phyloP scores from a whole-genome alignment of 306 rosid species.

The Cicer judaicum region DNA sequence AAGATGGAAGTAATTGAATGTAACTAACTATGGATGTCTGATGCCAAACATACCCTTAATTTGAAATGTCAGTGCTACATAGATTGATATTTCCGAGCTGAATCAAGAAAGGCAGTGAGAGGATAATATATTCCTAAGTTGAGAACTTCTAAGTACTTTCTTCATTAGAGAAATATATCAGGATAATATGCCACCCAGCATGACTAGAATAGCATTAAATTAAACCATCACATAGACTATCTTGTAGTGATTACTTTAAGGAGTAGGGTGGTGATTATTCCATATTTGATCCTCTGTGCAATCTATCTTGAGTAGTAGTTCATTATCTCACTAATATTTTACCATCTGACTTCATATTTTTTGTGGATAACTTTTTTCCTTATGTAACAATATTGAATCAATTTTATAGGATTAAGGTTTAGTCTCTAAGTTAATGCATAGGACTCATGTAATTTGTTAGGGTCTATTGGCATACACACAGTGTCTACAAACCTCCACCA shows the following conservation, averaged over 20 bases:
- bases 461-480: neutral
- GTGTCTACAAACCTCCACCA: neutral
- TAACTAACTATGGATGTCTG: no score
- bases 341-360: slow-evolving; percentile 1
- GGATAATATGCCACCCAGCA: neutral
- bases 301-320: slow-evolving; percentile 10
- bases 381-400: neutral
- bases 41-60: no score
- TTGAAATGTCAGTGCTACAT: no score
- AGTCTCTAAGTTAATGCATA: slow-evolving; percentile 10
- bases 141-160: no score
- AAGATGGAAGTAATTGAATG: no score
- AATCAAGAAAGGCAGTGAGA: no score
- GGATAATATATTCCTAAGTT: no score
- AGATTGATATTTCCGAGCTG: no score
- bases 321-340: neutral
- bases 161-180: neutral
- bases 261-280: neutral
- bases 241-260: slow-evolving; percentile 1
- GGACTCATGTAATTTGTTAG: neutral
- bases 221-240: neutral
- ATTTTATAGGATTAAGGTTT: slow-evolving; percentile 1
- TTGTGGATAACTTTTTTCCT: slow-evolving; percentile 22
- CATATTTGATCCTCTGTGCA: slow-evolving; percentile 3
- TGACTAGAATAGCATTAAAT: neutral